These are phyloP conservation scores for Penicillium sp. DNA, from an alignment of 2,329 filamentous ascomycete species.

Conservation along the genomic window DNA sequence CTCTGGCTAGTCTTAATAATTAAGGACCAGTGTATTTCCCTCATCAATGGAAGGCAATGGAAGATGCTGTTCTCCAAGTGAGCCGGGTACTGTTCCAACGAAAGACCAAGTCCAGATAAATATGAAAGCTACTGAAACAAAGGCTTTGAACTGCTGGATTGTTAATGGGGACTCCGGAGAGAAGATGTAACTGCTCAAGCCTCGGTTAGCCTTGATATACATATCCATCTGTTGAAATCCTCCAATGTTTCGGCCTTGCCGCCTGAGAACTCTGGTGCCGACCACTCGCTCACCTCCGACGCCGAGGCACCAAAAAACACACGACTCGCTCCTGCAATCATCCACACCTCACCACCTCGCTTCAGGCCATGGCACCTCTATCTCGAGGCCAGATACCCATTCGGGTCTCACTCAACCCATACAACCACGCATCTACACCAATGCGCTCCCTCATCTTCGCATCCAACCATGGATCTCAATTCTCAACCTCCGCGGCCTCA, in stretches of 20 bases:
- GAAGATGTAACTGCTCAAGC: no score
- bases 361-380: slow-evolving; percentile 13
- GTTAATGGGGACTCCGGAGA: no score
- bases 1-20: no score
- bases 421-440: background rate
- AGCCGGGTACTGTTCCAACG: background rate
- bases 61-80: background rate
- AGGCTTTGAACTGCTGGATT: background rate
- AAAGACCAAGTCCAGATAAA: background rate
- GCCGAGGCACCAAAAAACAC: background rate
- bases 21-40: background rate
- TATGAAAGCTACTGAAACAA: background rate
- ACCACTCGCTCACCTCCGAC: background rate
- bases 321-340: background rate
- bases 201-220: background rate
- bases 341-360: background rate
- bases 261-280: background rate
- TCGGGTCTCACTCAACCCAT: background rate
- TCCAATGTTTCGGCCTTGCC: background rate
- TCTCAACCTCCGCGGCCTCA: slow-evolving; percentile 22
- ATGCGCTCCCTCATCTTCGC: background rate
- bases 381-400: slow-evolving; percentile 11
- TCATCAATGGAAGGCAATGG: background rate
- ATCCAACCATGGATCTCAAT: background rate
- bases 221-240: background rate